Conservation (phyloP, 495 filamentous ascomycete species). For the Hyaloscypha finlandica region DNA sequence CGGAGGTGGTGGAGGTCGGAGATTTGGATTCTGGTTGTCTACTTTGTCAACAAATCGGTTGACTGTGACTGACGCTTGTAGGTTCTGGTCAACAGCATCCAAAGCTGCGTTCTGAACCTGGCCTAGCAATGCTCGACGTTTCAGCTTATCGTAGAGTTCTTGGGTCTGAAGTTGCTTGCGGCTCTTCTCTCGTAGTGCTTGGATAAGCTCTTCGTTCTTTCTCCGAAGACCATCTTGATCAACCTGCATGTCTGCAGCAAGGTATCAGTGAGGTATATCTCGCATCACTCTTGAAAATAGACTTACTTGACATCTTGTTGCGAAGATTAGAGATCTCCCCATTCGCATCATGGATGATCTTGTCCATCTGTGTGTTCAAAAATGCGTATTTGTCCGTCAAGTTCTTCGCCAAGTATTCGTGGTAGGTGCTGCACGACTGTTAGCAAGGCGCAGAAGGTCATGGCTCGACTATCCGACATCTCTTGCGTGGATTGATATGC, state of each 20-base stretch:
- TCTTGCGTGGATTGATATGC: constrained; percentile 90
- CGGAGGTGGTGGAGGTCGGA: constrained; percentile 15
- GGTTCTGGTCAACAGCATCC: constrained; percentile 61
- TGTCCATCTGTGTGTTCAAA: constrained; percentile 74
- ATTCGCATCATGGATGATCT: constrained; percentile 80
- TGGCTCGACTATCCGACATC: constrained; percentile 56
- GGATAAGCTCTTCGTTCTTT: constrained; percentile 75
- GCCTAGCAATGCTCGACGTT: constrained; percentile 68
- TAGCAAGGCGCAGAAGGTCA: constrained; percentile 15
- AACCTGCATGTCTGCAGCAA: constrained; percentile 59
- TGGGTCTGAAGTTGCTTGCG: constrained; percentile 76
- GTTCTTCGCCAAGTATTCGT: constrained; percentile 72
- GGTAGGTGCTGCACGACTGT: constrained; percentile 63
- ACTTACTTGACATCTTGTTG: constrained; percentile 45
- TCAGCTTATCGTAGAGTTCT: constrained; percentile 82
- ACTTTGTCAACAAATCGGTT: constrained; percentile 29
- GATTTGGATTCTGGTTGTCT: constrained; percentile 18
- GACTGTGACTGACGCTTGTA: constrained; percentile 39
- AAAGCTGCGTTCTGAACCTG: constrained; percentile 71
- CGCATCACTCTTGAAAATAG: not conserved
- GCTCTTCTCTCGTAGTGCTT: constrained; percentile 71
- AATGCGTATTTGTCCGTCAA: constrained; percentile 73
- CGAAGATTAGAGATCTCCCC: constrained; percentile 70
- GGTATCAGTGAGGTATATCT: constrained; percentile 4
- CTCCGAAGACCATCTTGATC: constrained; percentile 67